A percentile compares a stretch with the other conserved stretches of the same genome.
These are phyloP conservation scores for Hansfordia pulvinata DNA, from an alignment of 2,329 filamentous ascomycete species.

Conservation along the genomic window DNA sequence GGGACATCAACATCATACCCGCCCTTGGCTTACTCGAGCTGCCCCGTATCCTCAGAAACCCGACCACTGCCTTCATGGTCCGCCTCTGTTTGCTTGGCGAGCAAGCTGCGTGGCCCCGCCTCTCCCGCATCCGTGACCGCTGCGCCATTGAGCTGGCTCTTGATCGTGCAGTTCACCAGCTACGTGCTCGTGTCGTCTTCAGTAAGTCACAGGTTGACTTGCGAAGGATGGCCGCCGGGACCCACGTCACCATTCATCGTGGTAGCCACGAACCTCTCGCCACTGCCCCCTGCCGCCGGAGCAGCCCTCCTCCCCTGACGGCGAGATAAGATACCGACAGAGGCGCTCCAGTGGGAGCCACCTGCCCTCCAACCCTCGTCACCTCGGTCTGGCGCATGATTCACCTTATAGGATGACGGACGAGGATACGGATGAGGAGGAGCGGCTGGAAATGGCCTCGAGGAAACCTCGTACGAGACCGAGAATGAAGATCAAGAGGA, in stretches of 20 bases:
- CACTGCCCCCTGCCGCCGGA: slow-evolving; percentile 4
- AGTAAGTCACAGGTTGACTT: slow-evolving; percentile 50
- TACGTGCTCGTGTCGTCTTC: slow-evolving; percentile 57
- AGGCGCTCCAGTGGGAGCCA: slow-evolving; percentile 38
- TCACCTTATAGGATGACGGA: slow-evolving; percentile 26
- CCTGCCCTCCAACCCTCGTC: slow-evolving; percentile 21
- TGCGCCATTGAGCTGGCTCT: slow-evolving; percentile 81
- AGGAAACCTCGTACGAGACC: slow-evolving; percentile 17
- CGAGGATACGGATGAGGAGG: slow-evolving; percentile 29
- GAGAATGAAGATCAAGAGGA: slow-evolving; percentile 26
- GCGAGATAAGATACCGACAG: slow-evolving; percentile 20
- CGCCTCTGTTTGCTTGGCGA: slow-evolving; percentile 67
- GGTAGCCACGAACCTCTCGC: slow-evolving; percentile 9
- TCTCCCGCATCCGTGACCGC: slow-evolving; percentile 73
- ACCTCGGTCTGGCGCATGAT: slow-evolving; percentile 18
- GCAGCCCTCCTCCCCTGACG: slow-evolving; percentile 10
- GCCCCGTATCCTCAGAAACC: slow-evolving; percentile 68
- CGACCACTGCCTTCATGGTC: slow-evolving; percentile 75
- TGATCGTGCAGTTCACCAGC: slow-evolving; percentile 56
- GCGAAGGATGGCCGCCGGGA: slow-evolving; percentile 27
- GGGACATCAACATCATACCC: slow-evolving; percentile 88
- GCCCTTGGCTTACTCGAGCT: slow-evolving; percentile 64
- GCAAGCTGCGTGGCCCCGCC: slow-evolving; percentile 80
- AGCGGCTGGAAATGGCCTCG: slow-evolving; percentile 25
- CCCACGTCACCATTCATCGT: slow-evolving; percentile 10